Base-by-base conservation (phyloP, 2,329 filamentous ascomycete genomes). In the Pseudogymnoascus sp. region DNA sequence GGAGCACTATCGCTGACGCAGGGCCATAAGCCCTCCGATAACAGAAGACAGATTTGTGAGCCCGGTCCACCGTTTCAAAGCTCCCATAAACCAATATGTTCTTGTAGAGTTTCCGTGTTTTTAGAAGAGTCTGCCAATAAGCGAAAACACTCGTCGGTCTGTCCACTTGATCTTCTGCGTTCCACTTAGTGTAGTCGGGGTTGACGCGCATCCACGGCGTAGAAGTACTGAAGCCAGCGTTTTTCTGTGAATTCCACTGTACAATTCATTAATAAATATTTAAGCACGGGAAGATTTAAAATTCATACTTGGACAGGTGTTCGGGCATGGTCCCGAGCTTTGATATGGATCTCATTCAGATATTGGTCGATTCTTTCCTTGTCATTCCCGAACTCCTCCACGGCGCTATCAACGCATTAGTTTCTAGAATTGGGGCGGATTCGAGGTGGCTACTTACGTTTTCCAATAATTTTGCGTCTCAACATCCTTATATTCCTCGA, bases 171-270 rank as follows among this genome's bases (percentile, higher is more conserved):
- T 74, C 67, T 1, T 77, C 79, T 28, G 83, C 86, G 68, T 91
- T 91, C 73, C 87, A 76, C n/a, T 75, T 71, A 1, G 69, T 70
- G 70, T 84, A 86, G 68, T 84, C 80, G 61, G 86, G 81, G 69
- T 89, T 85, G 39, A 85, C 80, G 11, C 81, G 79, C 82, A 91
- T 90, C 88, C 88, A 91, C 2, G 87, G 85, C 60, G 76, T 77
- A 3, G 70, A 71, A 2, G 75, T 75, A 0, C 85, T 85, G 74
- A 91, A 91, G 12, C 88, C 88, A 0, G 77, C 86, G 62, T 90
- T 80, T 0, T 74, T 68, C 1, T 73, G 75, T n/a, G 72, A 68
- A 64, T 84, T 78, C 88, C 88, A 91, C 69, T 90, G 87, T 47
- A 28, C 7, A 47, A 3, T 47, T 47, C 14, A 15, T 47, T 47